Evolutionary conservation across 164 flowering plant genomes (phyloP).

Genomic region (Tinospora cordifolia): DNA sequence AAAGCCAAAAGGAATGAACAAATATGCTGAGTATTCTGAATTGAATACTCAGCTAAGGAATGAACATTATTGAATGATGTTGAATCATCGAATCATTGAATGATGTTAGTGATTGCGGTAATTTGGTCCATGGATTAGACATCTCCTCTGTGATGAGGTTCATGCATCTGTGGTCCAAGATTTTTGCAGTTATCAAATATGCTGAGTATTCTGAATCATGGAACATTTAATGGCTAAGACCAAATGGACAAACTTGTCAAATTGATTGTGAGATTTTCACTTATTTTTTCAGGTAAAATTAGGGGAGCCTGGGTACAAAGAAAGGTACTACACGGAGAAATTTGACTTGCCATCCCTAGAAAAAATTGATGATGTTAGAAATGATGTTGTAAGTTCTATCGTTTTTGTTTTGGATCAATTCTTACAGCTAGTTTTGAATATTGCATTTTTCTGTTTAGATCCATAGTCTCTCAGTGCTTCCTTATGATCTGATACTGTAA

Average conservation of each 20-base stretch:
- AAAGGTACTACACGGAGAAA: slow-evolving; percentile 83
- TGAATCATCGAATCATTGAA: too few relatives aligned
- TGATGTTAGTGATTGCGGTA: too few relatives aligned
- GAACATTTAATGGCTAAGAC: neutral
- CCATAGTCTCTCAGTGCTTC: neutral
- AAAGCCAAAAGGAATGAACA: too few relatives aligned
- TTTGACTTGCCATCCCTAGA: slow-evolving; percentile 41
- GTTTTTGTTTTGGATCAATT: neutral
- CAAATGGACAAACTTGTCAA: too few relatives aligned
- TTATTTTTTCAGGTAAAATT: slow-evolving; percentile 53
- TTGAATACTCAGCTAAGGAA: too few relatives aligned
- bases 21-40: too few relatives aligned
- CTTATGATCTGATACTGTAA: too few relatives aligned
- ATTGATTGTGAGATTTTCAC: neutral
- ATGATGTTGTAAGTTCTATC: slow-evolving; percentile 59
- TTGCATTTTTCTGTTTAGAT: neutral
- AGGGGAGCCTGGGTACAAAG: slow-evolving; percentile 94
- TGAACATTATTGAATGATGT: too few relatives aligned
- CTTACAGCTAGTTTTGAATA: neutral
- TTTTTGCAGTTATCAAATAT: too few relatives aligned
- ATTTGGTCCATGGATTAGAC: too few relatives aligned
- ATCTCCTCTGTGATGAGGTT: too few relatives aligned
- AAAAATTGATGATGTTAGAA: slow-evolving; percentile 51
- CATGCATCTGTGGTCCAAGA: too few relatives aligned
- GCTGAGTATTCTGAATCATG: neutral